phyloP scores from a whole-genome alignment of 768 basidiomycete species.

The Pleurotus eryngii region DNA sequence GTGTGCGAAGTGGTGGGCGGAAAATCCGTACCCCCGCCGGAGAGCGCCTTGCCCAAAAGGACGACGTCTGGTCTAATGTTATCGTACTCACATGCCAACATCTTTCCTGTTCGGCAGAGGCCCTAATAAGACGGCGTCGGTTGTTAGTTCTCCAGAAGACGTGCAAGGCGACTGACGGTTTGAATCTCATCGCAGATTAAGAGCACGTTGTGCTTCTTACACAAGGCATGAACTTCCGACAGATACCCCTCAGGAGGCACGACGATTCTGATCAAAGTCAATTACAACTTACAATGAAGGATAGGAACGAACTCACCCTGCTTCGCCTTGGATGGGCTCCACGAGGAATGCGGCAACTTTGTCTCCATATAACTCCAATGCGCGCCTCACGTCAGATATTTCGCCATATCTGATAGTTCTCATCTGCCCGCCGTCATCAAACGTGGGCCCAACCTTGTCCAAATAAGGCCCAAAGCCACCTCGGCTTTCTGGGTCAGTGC shows the following conservation, averaged over 20 bases:
- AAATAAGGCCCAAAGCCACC: slow-evolving; percentile 91
- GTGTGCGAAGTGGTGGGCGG: neutral
- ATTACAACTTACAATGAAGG: neutral
- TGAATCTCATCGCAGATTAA: slow-evolving; percentile 98
- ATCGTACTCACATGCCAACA: slow-evolving; percentile 90
- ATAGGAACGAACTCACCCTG: slow-evolving; percentile 58
- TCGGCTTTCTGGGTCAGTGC: slow-evolving; percentile 89
- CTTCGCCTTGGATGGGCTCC: slow-evolving; percentile 99
- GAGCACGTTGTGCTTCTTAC: slow-evolving; percentile 91
- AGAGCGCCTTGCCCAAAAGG: slow-evolving; percentile 93
- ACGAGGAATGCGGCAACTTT: slow-evolving; percentile 91
- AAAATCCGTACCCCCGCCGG: slow-evolving; percentile 77
- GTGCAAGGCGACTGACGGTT: slow-evolving; percentile 54
- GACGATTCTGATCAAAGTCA: slow-evolving; percentile 62
- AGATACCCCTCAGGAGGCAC: slow-evolving; percentile 91
- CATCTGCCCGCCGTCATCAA: slow-evolving; percentile 47
- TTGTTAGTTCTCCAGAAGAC: neutral
- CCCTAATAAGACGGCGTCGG: slow-evolving; percentile 45
- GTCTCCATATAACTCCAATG: slow-evolving; percentile 75
- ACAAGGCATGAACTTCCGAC: slow-evolving; percentile 68
- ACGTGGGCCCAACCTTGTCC: slow-evolving; percentile 78
- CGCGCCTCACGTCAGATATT: slow-evolving; percentile 76
- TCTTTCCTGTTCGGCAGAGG: slow-evolving; percentile 88
- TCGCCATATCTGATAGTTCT: slow-evolving; percentile 80
- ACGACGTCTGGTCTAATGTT: slow-evolving; percentile 87